A percentile compares a stretch with the other conserved stretches of the same genome.
Evolutionary conservation across 345 rosid species (phyloP).

Genomic region (Lepidium africanum): DNA sequence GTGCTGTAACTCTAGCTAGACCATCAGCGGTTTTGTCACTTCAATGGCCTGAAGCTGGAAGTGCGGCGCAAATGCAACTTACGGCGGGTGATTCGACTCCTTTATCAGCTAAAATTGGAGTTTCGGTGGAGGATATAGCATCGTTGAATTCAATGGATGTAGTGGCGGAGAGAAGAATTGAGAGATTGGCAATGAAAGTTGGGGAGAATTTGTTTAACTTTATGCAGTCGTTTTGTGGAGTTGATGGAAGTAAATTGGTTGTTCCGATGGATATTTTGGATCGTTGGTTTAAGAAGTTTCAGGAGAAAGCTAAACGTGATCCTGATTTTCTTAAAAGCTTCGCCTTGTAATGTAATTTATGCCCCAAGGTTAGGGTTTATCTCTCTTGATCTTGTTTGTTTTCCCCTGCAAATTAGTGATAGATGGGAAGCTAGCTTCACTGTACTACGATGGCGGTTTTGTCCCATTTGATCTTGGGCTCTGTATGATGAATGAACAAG

Average conservation of each 20-base stretch:
- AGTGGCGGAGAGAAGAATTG: conserved; percentile 57
- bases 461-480: background rate
- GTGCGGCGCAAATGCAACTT: conserved; percentile 44
- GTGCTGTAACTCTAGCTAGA: conserved; percentile 69
- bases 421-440: background rate
- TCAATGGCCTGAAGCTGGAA: conserved; percentile 82
- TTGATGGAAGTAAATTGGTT: conserved; percentile 72
- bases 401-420: background rate
- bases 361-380: background rate
- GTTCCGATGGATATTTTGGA: conserved; percentile 97
- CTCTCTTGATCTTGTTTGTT: background rate
- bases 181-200: conserved; percentile 82
- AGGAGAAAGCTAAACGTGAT: conserved; percentile 85
- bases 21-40: conserved; percentile 87
- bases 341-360: conserved; percentile 36
- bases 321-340: conserved; percentile 76
- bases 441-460: background rate
- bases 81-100: conserved; percentile 56
- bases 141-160: conserved; percentile 76
- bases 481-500: background rate
- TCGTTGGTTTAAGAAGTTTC: conserved; percentile 96
- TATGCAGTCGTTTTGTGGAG: conserved; percentile 97
- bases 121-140: conserved; percentile 69
- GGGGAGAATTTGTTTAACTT: conserved; percentile 93
- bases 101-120: conserved; percentile 73